Percentiles rank a stretch among this genome's conserved stretches.
These are phyloP conservation scores for Salix arbutifolia DNA, from an alignment of 345 rosid genomes.

Conservation along the genomic window DNA sequence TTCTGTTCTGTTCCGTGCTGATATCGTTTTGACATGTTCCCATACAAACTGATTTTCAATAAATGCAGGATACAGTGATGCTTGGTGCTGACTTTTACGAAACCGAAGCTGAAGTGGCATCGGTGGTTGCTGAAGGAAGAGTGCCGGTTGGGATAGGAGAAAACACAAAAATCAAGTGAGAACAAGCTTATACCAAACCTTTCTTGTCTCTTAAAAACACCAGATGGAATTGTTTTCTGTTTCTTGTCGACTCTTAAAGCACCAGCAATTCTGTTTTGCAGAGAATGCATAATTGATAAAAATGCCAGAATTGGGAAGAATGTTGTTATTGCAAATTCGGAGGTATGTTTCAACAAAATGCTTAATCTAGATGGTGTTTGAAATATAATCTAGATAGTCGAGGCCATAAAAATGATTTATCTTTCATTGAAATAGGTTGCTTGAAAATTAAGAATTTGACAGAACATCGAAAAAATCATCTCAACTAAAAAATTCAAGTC, in stretches of 20 bases:
- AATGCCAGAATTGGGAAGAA: constrained; percentile 92
- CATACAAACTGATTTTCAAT: background rate
- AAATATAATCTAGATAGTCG: too few species aligned
- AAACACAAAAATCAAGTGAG: constrained; percentile 66
- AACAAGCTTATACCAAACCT: background rate
- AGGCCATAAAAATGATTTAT: too few species aligned
- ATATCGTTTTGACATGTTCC: background rate
- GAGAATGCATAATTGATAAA: constrained; percentile 93
- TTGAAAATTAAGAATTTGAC: too few species aligned
- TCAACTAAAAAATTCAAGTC: too few species aligned
- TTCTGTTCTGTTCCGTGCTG: background rate
- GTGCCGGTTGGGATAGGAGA: constrained; percentile 84
- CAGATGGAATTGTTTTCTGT: background rate
- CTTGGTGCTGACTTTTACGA: constrained; percentile 90
- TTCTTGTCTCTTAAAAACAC: background rate
- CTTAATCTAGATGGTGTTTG: too few species aligned
- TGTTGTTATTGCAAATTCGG: constrained; percentile 74
- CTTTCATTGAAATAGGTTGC: too few species aligned
- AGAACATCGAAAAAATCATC: too few species aligned
- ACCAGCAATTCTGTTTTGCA: constrained; percentile 22
- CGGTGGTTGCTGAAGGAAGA: constrained; percentile 61
- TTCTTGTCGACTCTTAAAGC: constrained; percentile 3
- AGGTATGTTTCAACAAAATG: constrained; percentile 38
- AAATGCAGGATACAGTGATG: constrained; percentile 78
- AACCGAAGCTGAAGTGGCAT: constrained; percentile 64